A percentile compares a stretch with the other conserved stretches of the same genome.
phyloP scores from a whole-genome alignment of 2,329 filamentous ascomycete genomes.

The Aspergillus viridinutans region DNA sequence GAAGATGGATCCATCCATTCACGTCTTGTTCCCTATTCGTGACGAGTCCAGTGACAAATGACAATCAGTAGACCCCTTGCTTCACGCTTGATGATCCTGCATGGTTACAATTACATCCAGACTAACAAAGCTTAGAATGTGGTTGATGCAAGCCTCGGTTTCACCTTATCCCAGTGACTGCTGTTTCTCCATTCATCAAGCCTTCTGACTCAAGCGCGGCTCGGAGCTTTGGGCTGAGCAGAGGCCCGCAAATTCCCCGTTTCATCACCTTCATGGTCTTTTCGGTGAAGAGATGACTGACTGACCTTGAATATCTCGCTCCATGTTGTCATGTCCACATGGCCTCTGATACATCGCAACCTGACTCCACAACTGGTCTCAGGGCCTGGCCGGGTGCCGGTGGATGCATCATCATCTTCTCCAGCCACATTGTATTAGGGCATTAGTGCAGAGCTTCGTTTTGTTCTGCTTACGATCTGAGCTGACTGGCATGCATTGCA shows the following conservation, averaged over 20 bases:
- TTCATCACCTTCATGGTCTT: too few relatives aligned
- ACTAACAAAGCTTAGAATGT: background rate
- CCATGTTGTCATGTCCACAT: background rate
- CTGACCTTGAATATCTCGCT: background rate
- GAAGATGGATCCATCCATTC: too few relatives aligned
- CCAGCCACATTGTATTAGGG: slow-evolving; percentile 12
- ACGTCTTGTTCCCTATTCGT: background rate
- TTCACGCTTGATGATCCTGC: background rate
- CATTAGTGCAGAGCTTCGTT: background rate
- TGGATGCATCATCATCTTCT: slow-evolving; percentile 22
- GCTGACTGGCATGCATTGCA: background rate
- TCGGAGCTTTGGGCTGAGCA: too few relatives aligned
- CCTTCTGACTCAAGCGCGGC: background rate
- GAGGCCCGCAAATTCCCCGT: too few relatives aligned
- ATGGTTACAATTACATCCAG: background rate
- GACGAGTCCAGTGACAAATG: background rate
- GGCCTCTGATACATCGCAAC: background rate
- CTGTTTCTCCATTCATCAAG: too few relatives aligned
- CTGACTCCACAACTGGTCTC: slow-evolving; percentile 6
- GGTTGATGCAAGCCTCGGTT: background rate
- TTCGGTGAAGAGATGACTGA: background rate
- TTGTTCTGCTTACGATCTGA: background rate
- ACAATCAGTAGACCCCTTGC: too few relatives aligned
- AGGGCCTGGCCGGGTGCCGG: slow-evolving; percentile 28
- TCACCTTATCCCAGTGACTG: background rate